Base-by-base conservation (phyloP, 2,329 filamentous ascomycete species). In the Ophiostoma pallidulum region DNA sequence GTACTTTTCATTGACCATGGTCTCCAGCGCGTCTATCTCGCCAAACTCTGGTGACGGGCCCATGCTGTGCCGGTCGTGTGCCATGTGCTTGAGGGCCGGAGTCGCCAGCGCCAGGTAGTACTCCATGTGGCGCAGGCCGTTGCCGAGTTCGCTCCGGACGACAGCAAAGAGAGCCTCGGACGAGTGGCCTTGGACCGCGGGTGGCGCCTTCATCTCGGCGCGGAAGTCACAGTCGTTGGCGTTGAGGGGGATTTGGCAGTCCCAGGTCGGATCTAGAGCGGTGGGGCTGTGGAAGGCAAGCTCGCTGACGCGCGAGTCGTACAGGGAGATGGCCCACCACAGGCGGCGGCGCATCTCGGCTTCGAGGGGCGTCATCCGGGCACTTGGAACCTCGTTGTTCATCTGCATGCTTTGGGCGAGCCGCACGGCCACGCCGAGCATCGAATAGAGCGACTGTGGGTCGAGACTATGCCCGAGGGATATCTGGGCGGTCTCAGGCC, bases 291-390 rank as follows among this genome's bases (percentile, higher is more conserved):
- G 64, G 24, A 70, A 64, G 2, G 68, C 58, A 50, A 80, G 57
- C 53, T 81, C 77, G 53, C 71, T 62, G 12, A 78, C 68, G 14
- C 79, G 75, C 39, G 62, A 60, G 54, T 84, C 80, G 47, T 80
- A 75, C 3, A 75, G 58, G 0, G 75, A 60, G 0, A 84, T 60
- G 0, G 74, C 66, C 78, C 78, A 82, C 78, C 78, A 82, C 0
- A 82, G 66, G 29, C 78, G 64, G 26, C 78, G 71, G 12, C 77
- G 71, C 65, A 81, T 70, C 60, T 83, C 78, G 2, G 69, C 71
- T 54, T 82, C 77, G 12, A 74, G 7, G 55, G 45, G 4, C 51
- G 52, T 26, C 62, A 58, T 19, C 51, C 53, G 54, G 73, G 74
- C 57, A 2, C 57, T 40, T 13, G 58, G 52, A 0, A 65, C 55